These are phyloP conservation scores for Rutidosis leptorrhynchoides DNA, from an alignment of 129 eudicot species.

Conservation along the genomic window DNA sequence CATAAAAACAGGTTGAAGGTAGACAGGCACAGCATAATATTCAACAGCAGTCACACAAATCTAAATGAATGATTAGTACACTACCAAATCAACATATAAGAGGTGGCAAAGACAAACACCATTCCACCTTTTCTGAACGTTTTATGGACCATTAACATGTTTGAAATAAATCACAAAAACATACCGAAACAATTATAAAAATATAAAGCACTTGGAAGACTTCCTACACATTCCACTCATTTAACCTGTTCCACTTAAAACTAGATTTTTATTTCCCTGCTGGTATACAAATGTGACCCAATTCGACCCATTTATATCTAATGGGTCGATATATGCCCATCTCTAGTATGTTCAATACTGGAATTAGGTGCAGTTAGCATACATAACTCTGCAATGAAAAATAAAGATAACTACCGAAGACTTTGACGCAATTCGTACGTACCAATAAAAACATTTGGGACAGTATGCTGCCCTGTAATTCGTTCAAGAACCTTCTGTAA, in stretches of 20 bases:
- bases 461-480: constrained; percentile 86
- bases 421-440: constrained; percentile 7
- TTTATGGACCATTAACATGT: neutral
- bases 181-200: neutral
- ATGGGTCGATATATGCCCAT: neutral
- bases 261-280: neutral
- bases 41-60: constrained; percentile 2
- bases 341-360: neutral
- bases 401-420: constrained; percentile 7
- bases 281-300: neutral
- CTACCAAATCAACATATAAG: neutral
- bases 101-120: constrained; percentile 9
- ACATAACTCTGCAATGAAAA: neutral
- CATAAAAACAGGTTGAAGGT: neutral
- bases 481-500: constrained; percentile 79
- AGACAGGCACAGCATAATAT: neutral
- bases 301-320: neutral
- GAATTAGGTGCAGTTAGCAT: neutral
- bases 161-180: neutral
- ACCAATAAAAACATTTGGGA: constrained; percentile 95
- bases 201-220: no score
- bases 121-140: neutral
- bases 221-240: neutral
- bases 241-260: neutral
- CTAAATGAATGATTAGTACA: neutral